Conservation (phyloP, 768 basidiomycete genomes). For the Suillus placidus region DNA sequence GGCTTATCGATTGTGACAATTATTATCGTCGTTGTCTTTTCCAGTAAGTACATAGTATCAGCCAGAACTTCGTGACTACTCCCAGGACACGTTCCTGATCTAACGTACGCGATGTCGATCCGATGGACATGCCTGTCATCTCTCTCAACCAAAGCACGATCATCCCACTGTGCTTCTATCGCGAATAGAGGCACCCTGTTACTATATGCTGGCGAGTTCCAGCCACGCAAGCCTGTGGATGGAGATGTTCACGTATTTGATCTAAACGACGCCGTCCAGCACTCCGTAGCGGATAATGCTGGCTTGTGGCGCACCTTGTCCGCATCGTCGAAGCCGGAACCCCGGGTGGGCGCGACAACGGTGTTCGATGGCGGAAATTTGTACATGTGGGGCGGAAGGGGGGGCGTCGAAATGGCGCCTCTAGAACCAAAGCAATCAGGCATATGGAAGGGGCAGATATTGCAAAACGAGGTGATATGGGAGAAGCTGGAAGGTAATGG, state of each 20-base stretch:
- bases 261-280: constrained; percentile 13
- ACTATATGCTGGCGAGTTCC: constrained; percentile 47
- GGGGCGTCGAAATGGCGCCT: constrained; percentile 42
- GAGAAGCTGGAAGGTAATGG: constrained; percentile 28
- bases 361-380: constrained; percentile 26
- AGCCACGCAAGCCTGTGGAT: constrained; percentile 45
- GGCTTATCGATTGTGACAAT: background rate
- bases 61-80: background rate
- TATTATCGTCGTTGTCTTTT: background rate
- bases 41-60: no score
- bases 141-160: constrained; percentile 34
- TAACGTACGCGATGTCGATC: constrained; percentile 18
- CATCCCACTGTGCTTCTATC: constrained; percentile 44
- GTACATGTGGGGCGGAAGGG: constrained; percentile 51
- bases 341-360: constrained; percentile 28
- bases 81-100: background rate
- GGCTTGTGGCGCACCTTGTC: constrained; percentile 26
- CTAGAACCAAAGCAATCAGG: constrained; percentile 32
- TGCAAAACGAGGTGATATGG: constrained; percentile 28
- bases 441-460: constrained; percentile 30
- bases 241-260: constrained; percentile 31
- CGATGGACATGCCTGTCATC: constrained; percentile 33
- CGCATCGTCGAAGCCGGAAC: constrained; percentile 21
- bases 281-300: constrained; percentile 10
- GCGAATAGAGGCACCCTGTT: constrained; percentile 30